A percentile compares a stretch with the other conserved stretches of the same genome.
phyloP scores from a whole-genome alignment of 352 stramenopile genomes.

The Globisporangium emineosum region DNA sequence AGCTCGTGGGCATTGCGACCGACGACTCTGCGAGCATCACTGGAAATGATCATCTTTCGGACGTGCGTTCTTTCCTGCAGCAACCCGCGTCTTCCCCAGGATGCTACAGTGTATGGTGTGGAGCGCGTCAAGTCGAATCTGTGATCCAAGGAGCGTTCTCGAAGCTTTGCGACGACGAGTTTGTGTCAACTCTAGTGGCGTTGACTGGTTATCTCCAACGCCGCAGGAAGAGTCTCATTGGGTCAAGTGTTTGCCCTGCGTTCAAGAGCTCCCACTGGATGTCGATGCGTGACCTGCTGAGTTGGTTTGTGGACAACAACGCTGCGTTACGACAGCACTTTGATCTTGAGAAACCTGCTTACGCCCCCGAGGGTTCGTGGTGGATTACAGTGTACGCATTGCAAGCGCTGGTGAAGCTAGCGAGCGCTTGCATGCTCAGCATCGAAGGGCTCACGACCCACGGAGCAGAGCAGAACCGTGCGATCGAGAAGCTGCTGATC shows the following conservation, averaged over 20 bases:
- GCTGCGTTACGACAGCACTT: not conserved
- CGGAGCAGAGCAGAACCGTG: conserved; percentile 14
- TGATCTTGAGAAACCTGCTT: not conserved
- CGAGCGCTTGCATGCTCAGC: not conserved
- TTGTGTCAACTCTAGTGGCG: not conserved
- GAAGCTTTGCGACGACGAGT: conserved; percentile 7
- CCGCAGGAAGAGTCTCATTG: not conserved
- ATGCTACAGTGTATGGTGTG: conserved; percentile 10
- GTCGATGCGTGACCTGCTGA: not conserved
- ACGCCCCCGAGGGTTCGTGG: conserved; percentile 4
- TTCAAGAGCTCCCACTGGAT: conserved; percentile 7
- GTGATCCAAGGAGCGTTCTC: conserved; percentile 8
- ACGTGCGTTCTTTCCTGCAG: conserved; percentile 1
- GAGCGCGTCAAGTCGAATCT: conserved; percentile 6
- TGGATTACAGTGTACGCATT: conserved; percentile 12
- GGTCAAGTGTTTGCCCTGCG: not conserved
- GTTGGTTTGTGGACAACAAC: conserved; percentile 9
- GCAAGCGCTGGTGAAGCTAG: not conserved
- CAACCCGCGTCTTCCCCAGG: conserved; percentile 3
- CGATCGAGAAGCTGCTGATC: conserved; percentile 17
- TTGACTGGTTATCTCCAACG: not conserved
- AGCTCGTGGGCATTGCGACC: conserved; percentile 13
- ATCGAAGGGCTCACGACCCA: conserved; percentile 9
- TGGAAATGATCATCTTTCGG: not conserved
- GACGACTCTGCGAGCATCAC: conserved; percentile 1